Percentiles rank a stretch among this genome's conserved stretches.
These are phyloP conservation scores for Rhizopus microsporus DNA, from an alignment of 371 early-diverging fungal genomes.

Conservation along the genomic window DNA sequence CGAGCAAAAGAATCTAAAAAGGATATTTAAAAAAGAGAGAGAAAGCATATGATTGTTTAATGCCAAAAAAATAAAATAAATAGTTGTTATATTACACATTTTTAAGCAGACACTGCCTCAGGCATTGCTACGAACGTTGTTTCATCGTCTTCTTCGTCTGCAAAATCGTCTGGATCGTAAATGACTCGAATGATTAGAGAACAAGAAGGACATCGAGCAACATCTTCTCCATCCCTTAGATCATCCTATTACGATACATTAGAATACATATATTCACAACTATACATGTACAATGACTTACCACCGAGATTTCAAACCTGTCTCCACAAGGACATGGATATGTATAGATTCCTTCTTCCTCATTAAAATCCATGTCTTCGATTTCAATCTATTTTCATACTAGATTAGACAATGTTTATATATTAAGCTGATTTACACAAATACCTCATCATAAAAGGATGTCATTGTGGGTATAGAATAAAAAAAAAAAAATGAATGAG, in stretches of 20 bases:
- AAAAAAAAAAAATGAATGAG: slow-evolving; percentile 8
- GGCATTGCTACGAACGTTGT: slow-evolving; percentile 32
- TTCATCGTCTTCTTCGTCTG: slow-evolving; percentile 37
- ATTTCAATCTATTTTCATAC: slow-evolving; percentile 70
- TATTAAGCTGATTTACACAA: neutral
- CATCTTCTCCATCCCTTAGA: slow-evolving; percentile 89
- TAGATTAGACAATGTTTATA: slow-evolving; percentile 4
- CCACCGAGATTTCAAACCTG: slow-evolving; percentile 88
- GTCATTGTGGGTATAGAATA: slow-evolving; percentile 18
- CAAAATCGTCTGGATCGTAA: slow-evolving; percentile 79
- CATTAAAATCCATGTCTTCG: slow-evolving; percentile 96
- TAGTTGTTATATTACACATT: neutral
- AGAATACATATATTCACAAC: neutral
- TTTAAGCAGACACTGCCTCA: slow-evolving; percentile 1
- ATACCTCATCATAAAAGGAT: slow-evolving; percentile 40
- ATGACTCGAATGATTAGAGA: slow-evolving; percentile 90
- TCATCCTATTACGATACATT: slow-evolving; percentile 62
- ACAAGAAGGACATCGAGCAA: slow-evolving; percentile 96
- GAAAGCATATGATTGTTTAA: neutral
- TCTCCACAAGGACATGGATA: slow-evolving; percentile 99
- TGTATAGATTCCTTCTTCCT: slow-evolving; percentile 78
- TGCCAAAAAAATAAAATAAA: neutral
- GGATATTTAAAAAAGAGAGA: neutral
- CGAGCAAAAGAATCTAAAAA: slow-evolving; percentile 1
- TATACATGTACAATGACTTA: slow-evolving; percentile 21